These are phyloP conservation scores for Podospora anserina DNA, from an alignment of 495 filamentous ascomycete genomes.

Conservation along the genomic window DNA sequence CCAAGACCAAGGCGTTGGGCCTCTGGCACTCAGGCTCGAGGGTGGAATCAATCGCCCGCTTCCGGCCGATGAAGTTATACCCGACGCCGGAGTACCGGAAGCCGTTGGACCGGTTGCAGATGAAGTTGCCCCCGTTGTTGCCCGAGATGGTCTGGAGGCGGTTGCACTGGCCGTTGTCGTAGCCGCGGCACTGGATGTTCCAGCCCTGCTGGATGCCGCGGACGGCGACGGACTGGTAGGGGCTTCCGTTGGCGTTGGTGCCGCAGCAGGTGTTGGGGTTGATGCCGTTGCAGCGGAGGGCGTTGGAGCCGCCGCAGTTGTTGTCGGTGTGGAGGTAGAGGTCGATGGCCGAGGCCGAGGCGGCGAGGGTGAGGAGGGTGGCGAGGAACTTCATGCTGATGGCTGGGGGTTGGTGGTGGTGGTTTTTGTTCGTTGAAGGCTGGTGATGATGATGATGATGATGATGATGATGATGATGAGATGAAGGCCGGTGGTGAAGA, in stretches of 20 bases:
- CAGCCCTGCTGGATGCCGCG: not conserved
- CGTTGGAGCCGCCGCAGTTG: not conserved
- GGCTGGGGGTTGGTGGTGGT: not conserved
- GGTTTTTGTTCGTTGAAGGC: not conserved
- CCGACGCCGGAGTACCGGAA: not conserved
- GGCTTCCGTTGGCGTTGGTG: not conserved
- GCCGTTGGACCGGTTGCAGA: not conserved
- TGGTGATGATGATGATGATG: not conserved
- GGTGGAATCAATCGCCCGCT: not conserved
- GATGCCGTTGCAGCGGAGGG: not conserved
- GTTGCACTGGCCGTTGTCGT: not conserved
- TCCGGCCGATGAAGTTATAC: not conserved
- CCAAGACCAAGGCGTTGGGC: not conserved
- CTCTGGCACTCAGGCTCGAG: not conserved
- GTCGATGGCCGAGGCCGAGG: not conserved
- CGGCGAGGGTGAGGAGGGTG: not conserved
- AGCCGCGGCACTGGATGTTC: not conserved
- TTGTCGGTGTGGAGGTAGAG: constrained; percentile 1
- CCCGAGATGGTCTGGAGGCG: not conserved
- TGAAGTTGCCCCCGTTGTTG: not conserved
- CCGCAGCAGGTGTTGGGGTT: constrained; percentile 1
- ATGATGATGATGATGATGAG: not conserved
- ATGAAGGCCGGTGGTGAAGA: not conserved
- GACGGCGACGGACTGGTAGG: not conserved
- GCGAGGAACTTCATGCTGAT: constrained; percentile 18